Base-by-base conservation (phyloP, 2,329 filamentous ascomycete genomes). In the Basipetospora sp. region DNA sequence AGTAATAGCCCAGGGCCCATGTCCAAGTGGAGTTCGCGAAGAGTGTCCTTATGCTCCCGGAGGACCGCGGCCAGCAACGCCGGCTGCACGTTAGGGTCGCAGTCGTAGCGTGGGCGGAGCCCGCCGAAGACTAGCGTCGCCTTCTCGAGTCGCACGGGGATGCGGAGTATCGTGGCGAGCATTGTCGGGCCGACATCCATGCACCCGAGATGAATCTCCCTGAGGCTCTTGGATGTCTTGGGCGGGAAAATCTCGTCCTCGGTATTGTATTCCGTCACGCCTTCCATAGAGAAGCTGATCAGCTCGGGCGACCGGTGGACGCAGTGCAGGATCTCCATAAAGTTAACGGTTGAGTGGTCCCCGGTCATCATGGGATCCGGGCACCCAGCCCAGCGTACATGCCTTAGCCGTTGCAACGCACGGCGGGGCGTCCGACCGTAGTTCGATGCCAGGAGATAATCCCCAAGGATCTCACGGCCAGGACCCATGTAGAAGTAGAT, bases 161-260 rank as follows among this genome's bases (percentile, higher is more conserved):
- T 35, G 10, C 40, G 42, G 17, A 45, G 31, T 5, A 45, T 42
- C 17, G 27, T 44, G 15, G 40, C 35, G 10, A 44, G 25, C n/a
- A 40, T 31, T 2, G n/a, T 16, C 3, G 22, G 31, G 3, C 26
- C 20, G 1, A 45, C 38, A 17, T 45, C 36, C 5, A 39, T 31
- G 34, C 41, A 34, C 5, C 35, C 29, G 20, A 41, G 32, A 20
- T 39, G 33, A 4, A 45, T 38, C 14, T 35, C 27, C 28, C 38
- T 42, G 34, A 45, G 31, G n/a, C 35, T 16, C 19, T 18, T 28
- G 13, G 38, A 31, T 2, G 41, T 39, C 18, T 19, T 32, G 0
- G 40, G 27, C 3, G 42, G 42, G 40, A 44, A 44, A 1, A 41
- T 11, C 3, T 26, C 8, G 6, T 14, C 29, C 3, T 37, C 17